These are phyloP conservation scores for Neophaeococcomyces aloes DNA, from an alignment of 2,329 filamentous ascomycete species.

Conservation along the genomic window DNA sequence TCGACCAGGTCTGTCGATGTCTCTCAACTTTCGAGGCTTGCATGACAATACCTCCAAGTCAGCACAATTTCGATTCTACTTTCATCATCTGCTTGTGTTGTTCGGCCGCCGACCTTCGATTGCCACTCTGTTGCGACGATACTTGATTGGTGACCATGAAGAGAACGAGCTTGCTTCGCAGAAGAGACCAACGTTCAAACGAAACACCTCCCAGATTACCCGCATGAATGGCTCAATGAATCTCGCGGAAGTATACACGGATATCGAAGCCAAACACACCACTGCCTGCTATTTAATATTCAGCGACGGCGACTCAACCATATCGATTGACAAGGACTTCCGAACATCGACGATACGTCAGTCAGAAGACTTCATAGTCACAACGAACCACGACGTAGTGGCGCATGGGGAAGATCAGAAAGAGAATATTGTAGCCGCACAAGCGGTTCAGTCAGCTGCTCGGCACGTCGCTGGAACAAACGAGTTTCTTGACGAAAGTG, in stretches of 20 bases:
- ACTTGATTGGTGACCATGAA: slow-evolving; percentile 9
- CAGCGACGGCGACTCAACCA: slow-evolving; percentile 38
- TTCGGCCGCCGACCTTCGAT: slow-evolving; percentile 45
- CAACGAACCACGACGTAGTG: slow-evolving; percentile 46
- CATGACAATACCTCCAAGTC: slow-evolving; percentile 32
- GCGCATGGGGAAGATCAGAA: slow-evolving; percentile 19
- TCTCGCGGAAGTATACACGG: slow-evolving; percentile 14
- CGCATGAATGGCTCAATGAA: neutral
- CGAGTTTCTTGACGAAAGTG: slow-evolving; percentile 16
- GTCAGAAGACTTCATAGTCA: slow-evolving; percentile 42
- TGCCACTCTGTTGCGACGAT: slow-evolving; percentile 38
- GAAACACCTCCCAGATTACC: neutral
- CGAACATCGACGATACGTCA: slow-evolving; percentile 34
- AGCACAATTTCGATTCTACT: slow-evolving; percentile 34
- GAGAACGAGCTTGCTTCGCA: slow-evolving; percentile 6
- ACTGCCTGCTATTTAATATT: slow-evolving; percentile 50
- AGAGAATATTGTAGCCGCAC: slow-evolving; percentile 13
- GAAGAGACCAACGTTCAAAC: neutral
- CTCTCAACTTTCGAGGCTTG: slow-evolving; percentile 39
- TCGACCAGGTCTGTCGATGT: slow-evolving; percentile 36
- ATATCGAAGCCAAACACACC: slow-evolving; percentile 30
- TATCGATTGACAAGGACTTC: slow-evolving; percentile 49
- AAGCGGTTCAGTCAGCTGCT: neutral
- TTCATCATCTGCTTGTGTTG: slow-evolving; percentile 43
- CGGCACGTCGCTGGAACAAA: slow-evolving; percentile 16